Evolutionary conservation across 2,329 filamentous ascomycete species (phyloP), one percentile per base, ranked within the genome.

Genomic region (Exophiala aquamarina): DNA sequence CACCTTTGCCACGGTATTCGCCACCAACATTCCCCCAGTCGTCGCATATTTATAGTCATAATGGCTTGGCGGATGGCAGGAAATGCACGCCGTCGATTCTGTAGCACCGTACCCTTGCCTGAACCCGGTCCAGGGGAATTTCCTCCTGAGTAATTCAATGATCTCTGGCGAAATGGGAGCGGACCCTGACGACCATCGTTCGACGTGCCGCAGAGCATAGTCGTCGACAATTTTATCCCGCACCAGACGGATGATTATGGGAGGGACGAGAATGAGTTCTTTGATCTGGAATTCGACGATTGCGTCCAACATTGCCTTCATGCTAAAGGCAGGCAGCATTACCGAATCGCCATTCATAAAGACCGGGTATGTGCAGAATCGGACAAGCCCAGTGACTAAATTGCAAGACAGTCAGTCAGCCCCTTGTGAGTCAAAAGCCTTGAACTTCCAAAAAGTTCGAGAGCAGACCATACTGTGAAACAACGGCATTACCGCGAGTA

Each of bases 51-150:
- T 72, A 66, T 79, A 86, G 8, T 70, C 70, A 49, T 77, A 81
- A 35, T 75, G 72, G 1, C 72, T 69, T 0, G 75, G 76, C 4
- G 82, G 78, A 47, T 84, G 81, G 0, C 77, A 72, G 0, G 81
- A 82, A 50, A 86, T 82, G 54, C 79, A 84, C 1, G 71, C 74
- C 59, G 80, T 84, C 1, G 73, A 77, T 62, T 85, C 83, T 0
- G 83, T 87, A 78, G 86, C 84, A n/a, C 83, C 83, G 56, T 84
- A 86, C 1, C 80, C 81, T 59, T 84, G 82, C 53, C 81, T 78
- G 62, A 85, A 82, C 0, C 79, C 79, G 0, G 76, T 81, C 1
- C 73, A 66, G 0, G 81, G 82, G 56, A 83, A 84, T 44, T 74
- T 76, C 48, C 71, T 69, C 47, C 78, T 65, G 11, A 85, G 66